These are phyloP conservation scores for Monosporozyma unispora DNA, from an alignment of 805 yeast species.

Conservation along the genomic window DNA sequence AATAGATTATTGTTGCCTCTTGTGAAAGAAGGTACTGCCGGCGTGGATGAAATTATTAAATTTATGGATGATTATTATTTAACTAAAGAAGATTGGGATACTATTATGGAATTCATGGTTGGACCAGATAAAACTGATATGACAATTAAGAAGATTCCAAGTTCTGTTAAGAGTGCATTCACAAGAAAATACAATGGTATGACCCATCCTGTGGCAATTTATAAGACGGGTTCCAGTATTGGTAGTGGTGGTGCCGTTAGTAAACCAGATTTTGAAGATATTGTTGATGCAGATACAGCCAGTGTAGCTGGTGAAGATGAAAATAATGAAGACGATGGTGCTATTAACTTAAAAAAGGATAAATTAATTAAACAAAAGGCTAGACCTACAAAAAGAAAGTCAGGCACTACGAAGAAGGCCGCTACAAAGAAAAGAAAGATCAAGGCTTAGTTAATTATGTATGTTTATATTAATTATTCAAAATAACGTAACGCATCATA, in stretches of 20 bases:
- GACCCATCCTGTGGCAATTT: conserved; percentile 79
- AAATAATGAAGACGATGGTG: conserved; percentile 22
- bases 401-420: conserved; percentile 11
- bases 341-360: conserved; percentile 31
- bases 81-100: conserved; percentile 90
- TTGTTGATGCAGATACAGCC: conserved; percentile 30
- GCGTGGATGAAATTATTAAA: conserved; percentile 56
- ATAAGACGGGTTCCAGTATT: conserved; percentile 59
- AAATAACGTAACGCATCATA: too few relatives aligned
- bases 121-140: conserved; percentile 46
- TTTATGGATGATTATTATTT: conserved; percentile 77
- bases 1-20: conserved; percentile 53
- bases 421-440: conserved; percentile 14
- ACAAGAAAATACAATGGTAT: conserved; percentile 73
- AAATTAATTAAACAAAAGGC: conserved; percentile 28
- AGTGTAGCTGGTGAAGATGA: conserved; percentile 26
- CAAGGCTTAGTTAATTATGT: conserved; percentile 7
- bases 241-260: conserved; percentile 16
- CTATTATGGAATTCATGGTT: conserved; percentile 71
- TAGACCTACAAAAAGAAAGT: conserved; percentile 22
- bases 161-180: conserved; percentile 75
- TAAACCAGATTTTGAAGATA: conserved; percentile 31
- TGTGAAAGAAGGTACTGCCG: conserved; percentile 45
- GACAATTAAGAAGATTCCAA: conserved; percentile 51
- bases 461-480: not conserved